Base-by-base conservation (phyloP, 2,329 filamentous ascomycete species). In the Monilinia vaccinii-corymbosi region DNA sequence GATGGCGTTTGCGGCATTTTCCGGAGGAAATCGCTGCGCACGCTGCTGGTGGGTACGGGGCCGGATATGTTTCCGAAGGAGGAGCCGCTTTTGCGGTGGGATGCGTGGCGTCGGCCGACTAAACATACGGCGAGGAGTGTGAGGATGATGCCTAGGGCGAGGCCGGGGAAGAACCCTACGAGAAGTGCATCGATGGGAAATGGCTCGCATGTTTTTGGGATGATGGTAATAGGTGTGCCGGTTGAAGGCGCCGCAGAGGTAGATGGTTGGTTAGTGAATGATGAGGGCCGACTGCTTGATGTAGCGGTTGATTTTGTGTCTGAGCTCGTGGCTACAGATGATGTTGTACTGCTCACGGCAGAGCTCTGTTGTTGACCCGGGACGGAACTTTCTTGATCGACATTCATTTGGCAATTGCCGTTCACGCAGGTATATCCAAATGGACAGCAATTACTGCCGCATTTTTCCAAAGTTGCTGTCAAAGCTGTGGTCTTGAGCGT, bases 401-500 rank as follows among this genome's bases (percentile, higher is more conserved):
- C 63, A 63, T 84, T 72, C 66, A 74, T 76, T 13, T 76, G 70
- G 67, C 87, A 91, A 62, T 75, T 71, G 1, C 57, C 60, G 28
- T 57, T 49, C 1, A 34, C 74, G 56, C 88, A 92, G 1, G 76
- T 74, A 73, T 86, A 91, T 3, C 88, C 88, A 71, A 86, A 85
- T 0, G 88, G 88, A 70, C 88, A 92, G 73, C 88, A 92, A 58
- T 63, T 72, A 21, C 67, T 70, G 16, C 80, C 85, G 66, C 88
- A 91, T 23, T 73, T 77, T 2, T 75, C 73, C 16, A 91, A 75
- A 13, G 76, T 73, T 11, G 79, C 77, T 21, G 77, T 76, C 34
- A 88, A 80, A 10, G 83, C 79, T 11, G 81, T 83, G 0, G 88
- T 87, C 73, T 90, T 88, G 67, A 91, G 75, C 32, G 80, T 76